Base-by-base conservation (phyloP, 2,329 filamentous ascomycete species). In the Paraphaeosphaeria sporulosa region DNA sequence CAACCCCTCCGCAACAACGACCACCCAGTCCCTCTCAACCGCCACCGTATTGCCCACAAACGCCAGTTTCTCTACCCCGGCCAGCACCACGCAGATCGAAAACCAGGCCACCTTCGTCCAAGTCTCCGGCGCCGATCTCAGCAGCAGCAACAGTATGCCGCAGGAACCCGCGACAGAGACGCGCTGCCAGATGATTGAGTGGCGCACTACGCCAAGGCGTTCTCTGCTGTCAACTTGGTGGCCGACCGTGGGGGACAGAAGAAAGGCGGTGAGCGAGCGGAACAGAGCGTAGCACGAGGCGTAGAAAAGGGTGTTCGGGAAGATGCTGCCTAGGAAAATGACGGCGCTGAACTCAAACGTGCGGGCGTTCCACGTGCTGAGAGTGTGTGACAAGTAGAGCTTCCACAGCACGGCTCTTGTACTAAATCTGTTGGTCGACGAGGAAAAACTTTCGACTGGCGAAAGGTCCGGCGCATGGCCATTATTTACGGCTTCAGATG, bases 1-100 rank as follows among this genome's bases (percentile, higher is more conserved):
- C 17, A 76, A 47, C 55, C 67, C 71, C 32, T 80, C 77, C 1
- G 84, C 80, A 8, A 86, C 79, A 0, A 87, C 81, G 4, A 87
- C 79, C 42, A 87, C 83, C 90, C 90, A 92, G 67, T 93, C 90
- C 68, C 87, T 81, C 73, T 93, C 90, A 0, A 93, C 83, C 0
- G 90, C 82, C 0, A 93, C 85, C 0, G 86, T 81, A 71, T 92
- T 93, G 72, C 87, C 82, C 6, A 89, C 82, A 1, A 87, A 83
- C 15, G 81, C 83, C 9, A 92, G 75, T 72, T 93, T 93, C 76
- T 93, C 91, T 1, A 89, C 69, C 58, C 89, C 90, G 0, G 89
- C 88, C 47, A 92, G 76, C 0, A 86, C 19, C 0, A 84, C 81
- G n/a, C 80, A 71, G 2, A 71, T 32, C 2, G 66, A 64, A 32